Base-by-base conservation (phyloP, 345 rosid species). In the Cochlearia excelsa region DNA sequence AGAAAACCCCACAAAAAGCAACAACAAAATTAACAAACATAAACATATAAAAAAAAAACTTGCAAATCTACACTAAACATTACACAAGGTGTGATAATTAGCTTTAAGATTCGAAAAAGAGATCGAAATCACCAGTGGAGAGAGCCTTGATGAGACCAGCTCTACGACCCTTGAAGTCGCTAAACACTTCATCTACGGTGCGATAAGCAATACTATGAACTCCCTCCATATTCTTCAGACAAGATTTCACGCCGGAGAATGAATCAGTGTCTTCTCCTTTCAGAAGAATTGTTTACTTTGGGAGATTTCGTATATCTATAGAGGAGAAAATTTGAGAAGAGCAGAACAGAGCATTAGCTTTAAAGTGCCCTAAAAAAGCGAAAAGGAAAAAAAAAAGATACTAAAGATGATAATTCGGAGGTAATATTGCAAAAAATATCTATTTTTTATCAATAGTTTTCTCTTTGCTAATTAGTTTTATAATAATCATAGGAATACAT, bases 171-270 rank as follows among this genome's bases (percentile, higher is more conserved):
- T 74, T 75, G 65, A 84, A 84, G 74, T 84, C 90, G 67, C 79
- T 76, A 67, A 84, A 82, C 3, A 84, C 90, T 74, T 82, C 87
- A 74, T 84, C 90, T 26, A 84, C 90, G 23, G 90, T 80, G 66
- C 90, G 87, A 47, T 83, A 76, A 43, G 45, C 51, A 45, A 65
- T 59, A 51, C 63, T 67, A 59, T 43, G 74, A 37, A 63, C 71
- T 61, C 77, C 82, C 38, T 78, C 84, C 80, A 80, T 80, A 1
- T 55, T 42, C 63, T 58, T 67, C 35, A 58, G 28, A 0, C 38
- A 31, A 42, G 29, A 44, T 16, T 16, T 47, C 54, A 27, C 44
- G 38, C 51, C 51, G 51, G 44, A 57, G 37, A 48, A 39, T 1
- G 34, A 40, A 38, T 66, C 33, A 59, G 52, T 44, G 58, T 56